Base-by-base conservation (phyloP, 1,284 basidiomycete genomes). In the Lentinula novae-zelandiae region DNA sequence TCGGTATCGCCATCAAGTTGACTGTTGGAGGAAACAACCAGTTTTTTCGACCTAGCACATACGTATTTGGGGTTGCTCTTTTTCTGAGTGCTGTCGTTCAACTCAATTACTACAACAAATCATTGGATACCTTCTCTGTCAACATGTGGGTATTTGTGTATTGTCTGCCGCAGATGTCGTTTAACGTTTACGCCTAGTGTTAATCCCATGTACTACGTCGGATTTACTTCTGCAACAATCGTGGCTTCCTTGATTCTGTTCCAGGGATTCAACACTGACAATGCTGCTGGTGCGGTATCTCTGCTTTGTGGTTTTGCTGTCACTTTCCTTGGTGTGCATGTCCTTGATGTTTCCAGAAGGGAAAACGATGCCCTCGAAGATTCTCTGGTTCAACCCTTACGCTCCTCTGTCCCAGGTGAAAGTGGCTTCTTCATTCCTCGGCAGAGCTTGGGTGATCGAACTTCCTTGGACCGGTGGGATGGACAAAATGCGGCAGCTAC, bases 101-200 rank as follows among this genome's bases (percentile, higher is more conserved):
- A 76, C 95, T 97, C 92, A 96, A 98, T 77, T 99, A 97, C 79
- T 98, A 98, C 78, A 99, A 98, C 82, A 98, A 98, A 73, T 96
- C 96, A 0, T 82, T 99, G 58, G 96, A 98, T 72, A 93, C 90
- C 1, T 99, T 98, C 75, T 95, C 94, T 4, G 98, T 96, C 51
- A 99, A 98, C 71, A 93, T 98, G 93, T 95, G 81, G 68, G 94
- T 84, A 17, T 55, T 39, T 44, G n/a, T 17, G 33, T 38, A n/a
- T 63, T 67, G 63, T 39, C 8, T 27, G 6, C 7, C 31, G 34
- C 38, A 13, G n/a, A 27, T 36, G 15, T 17, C 10, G 33, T 8
- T 31, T 31, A 36, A 51, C 13, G 8, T 38, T 49, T 33, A 20
- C 20, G 44, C 38, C 7, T 71, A 94, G 93, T 49, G 96, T 99